Evolutionary conservation across 2,329 filamentous ascomycete species (phyloP).

Genomic region (Paracorniculantispora psalliotae): DNA sequence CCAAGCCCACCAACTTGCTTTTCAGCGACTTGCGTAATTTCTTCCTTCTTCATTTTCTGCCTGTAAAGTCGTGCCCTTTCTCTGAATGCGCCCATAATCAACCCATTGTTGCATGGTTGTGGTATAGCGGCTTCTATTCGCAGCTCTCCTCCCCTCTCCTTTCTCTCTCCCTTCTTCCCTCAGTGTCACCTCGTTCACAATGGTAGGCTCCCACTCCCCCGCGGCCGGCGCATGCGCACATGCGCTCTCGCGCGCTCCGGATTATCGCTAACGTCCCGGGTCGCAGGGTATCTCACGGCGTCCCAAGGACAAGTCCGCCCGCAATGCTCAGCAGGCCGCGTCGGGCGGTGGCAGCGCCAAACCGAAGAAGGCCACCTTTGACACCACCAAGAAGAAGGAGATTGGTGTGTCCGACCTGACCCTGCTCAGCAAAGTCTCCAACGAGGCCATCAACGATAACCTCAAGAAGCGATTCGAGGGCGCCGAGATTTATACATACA

Average conservation of each 20-base stretch:
- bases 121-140: neutral
- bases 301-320: slow-evolving; percentile 35
- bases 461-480: slow-evolving; percentile 97
- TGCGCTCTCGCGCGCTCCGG: neutral
- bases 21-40: slow-evolving; percentile 2
- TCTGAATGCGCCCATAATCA: neutral
- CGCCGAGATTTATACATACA: slow-evolving; percentile 98
- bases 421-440: slow-evolving; percentile 95
- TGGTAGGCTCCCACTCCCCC: slow-evolving; percentile 7
- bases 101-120: slow-evolving; percentile 5
- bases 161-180: neutral
- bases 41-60: slow-evolving; percentile 1
- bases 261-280: neutral
- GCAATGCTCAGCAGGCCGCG: slow-evolving; percentile 35
- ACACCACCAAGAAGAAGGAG: slow-evolving; percentile 97
- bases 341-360: slow-evolving; percentile 47
- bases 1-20: slow-evolving; percentile 9
- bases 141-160: neutral
- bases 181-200: slow-evolving; percentile 6
- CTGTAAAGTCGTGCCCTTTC: neutral
- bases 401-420: slow-evolving; percentile 97
- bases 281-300: slow-evolving; percentile 35
- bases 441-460: slow-evolving; percentile 99
- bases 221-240: slow-evolving; percentile 8
- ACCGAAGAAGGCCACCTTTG: slow-evolving; percentile 93